phyloP scores from a whole-genome alignment of 1,284 basidiomycete species.

The Termitomyces sp. region DNA sequence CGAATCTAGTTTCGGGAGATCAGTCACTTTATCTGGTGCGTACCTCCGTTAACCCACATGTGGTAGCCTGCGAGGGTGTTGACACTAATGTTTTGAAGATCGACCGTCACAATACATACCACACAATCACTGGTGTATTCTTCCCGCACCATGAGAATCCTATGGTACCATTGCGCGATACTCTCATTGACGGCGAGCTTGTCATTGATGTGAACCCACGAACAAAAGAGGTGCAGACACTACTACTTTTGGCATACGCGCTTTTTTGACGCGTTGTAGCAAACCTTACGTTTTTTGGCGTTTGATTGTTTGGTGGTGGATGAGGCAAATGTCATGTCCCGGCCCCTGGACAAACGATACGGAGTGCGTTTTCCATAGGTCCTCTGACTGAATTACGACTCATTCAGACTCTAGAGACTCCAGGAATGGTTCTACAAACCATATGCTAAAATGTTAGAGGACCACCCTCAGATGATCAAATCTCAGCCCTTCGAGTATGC shows the following conservation, averaged over 20 bases:
- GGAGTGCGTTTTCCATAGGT: conserved; percentile 56
- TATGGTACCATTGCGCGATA: conserved; percentile 64
- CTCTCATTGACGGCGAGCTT: conserved; percentile 91
- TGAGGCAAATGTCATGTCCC: conserved; percentile 81
- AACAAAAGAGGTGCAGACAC: conserved; percentile 55
- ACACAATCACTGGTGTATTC: conserved; percentile 67
- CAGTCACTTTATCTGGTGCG: conserved; percentile 84
- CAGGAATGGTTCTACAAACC: conserved; percentile 82
- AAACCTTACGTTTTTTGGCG: conserved; percentile 77
- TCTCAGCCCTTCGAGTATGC: conserved; percentile 82
- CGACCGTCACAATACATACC: conserved; percentile 91
- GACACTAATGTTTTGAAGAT: conserved; percentile 51
- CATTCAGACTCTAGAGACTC: conserved; percentile 57
- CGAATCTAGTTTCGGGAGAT: conserved; percentile 54
- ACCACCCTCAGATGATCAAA: conserved; percentile 63
- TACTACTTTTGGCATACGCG: conserved; percentile 2
- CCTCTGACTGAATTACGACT: neutral
- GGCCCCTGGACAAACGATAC: conserved; percentile 82
- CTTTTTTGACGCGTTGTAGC: conserved; percentile 38
- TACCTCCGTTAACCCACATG: neutral
- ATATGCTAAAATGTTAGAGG: conserved; percentile 64
- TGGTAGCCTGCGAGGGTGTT: neutral
- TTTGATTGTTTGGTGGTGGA: conserved; percentile 94
- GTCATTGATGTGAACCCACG: conserved; percentile 84
- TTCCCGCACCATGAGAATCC: conserved; percentile 85